These are phyloP conservation scores for Boletus sp. DNA, from an alignment of 768 basidiomycete species.

Conservation along the genomic window DNA sequence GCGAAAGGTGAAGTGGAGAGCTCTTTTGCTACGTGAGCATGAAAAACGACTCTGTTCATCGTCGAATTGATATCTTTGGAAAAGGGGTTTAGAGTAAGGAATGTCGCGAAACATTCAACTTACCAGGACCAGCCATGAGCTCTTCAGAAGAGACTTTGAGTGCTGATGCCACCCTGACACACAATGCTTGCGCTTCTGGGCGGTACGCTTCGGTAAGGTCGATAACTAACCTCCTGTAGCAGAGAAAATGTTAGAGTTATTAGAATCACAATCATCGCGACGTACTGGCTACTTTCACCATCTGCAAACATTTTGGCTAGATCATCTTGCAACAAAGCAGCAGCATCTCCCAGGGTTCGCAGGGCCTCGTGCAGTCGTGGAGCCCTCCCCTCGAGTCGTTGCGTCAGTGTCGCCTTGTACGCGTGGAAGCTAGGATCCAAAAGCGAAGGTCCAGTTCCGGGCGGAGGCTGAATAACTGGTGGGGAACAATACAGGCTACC, in stretches of 20 bases:
- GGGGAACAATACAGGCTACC: constrained; percentile 57
- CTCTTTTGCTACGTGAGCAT: constrained; percentile 50
- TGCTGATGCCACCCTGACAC: constrained; percentile 39
- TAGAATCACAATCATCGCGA: neutral
- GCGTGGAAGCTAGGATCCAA: constrained; percentile 52
- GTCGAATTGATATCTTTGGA: constrained; percentile 6
- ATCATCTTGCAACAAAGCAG: constrained; percentile 58
- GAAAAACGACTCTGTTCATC: constrained; percentile 42
- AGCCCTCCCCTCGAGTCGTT: constrained; percentile 66
- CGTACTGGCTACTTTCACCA: constrained; percentile 46
- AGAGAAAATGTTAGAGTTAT: neutral
- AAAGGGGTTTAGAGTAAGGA: constrained; percentile 1
- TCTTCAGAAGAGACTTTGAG: constrained; percentile 39
- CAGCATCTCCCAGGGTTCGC: constrained; percentile 56
- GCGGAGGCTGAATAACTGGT: constrained; percentile 45
- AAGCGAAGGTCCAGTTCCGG: constrained; percentile 34
- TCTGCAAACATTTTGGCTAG: constrained; percentile 43
- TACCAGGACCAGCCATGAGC: constrained; percentile 36
- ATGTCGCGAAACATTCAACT: constrained; percentile 7
- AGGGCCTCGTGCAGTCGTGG: constrained; percentile 59
- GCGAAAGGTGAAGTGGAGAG: constrained; percentile 45
- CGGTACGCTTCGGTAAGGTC: constrained; percentile 47
- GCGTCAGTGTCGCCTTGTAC: constrained; percentile 59
- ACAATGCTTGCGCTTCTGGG: constrained; percentile 50
- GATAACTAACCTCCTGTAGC: constrained; percentile 39